Evolutionary conservation across 225 moss, liverwort and hornwort genomes (phyloP), one percentile per base, ranked within the genome.

Genomic region (Climacium dendroides): DNA sequence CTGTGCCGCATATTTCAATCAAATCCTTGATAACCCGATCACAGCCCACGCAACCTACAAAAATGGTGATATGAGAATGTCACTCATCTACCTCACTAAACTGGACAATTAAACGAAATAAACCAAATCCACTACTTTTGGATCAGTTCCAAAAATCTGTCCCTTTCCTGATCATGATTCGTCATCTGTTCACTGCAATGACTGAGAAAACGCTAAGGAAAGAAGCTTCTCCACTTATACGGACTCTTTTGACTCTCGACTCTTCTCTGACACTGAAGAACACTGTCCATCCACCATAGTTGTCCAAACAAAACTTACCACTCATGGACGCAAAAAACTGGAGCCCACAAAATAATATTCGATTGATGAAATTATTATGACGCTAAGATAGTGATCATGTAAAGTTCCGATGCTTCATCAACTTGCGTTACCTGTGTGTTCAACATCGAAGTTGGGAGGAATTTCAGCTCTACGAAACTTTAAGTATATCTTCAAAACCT

Each of bases 401-500:
- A 54, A 62, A 75, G 54, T 58, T 74, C 45, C 37, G 34, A 67
- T 47, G 52, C 47, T 82, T 67, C 34, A 69, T 77, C 65, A 8
- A 85, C 54, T 79, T 39, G 85, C 23, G 24, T 76, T 86, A 98
- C 98, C 97, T 92, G 92, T 95, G 84, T 96, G 89, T 85, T 97
- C 97, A 30, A 92, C 96, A 90, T 95, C 92, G 85, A 89, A 99
- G 84, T 95, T 95, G 41, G 96, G 95, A 75, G 97, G 98, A 85
- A 99, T 99, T 89, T 99, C 98, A 63, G 91, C 94, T 91, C 98
- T 93, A 84, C 95, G 95, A 82, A 99, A 99, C 90, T 95, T 97
- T 65, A 99, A 92, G 59, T 95, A 81, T 80, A 99, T 92, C 90
- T 95, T 96, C 30, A 92, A 92, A 61, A 99, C 98, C 89, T 93